These are phyloP conservation scores for Sanghuangporus sanghuang DNA, from an alignment of 1,284 basidiomycete genomes.

Conservation along the genomic window DNA sequence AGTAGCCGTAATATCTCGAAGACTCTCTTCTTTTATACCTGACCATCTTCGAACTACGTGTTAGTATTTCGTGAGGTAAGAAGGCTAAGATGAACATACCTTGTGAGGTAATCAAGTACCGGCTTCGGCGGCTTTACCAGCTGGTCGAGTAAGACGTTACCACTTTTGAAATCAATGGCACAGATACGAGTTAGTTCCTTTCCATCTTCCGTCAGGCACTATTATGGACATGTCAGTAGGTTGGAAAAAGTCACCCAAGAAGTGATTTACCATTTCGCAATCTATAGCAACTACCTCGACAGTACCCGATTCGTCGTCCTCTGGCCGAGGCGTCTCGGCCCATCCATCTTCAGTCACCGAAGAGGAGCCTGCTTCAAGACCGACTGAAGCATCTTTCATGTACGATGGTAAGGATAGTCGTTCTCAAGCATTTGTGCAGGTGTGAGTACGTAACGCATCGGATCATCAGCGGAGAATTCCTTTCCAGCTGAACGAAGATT, in stretches of 20 bases:
- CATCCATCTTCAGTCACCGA: constrained; percentile 33
- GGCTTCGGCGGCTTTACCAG: constrained; percentile 82
- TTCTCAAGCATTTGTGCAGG: constrained; percentile 87
- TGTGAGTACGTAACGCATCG: constrained; percentile 55
- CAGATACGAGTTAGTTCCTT: constrained; percentile 84
- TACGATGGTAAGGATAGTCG: constrained; percentile 82
- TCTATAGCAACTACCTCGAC: constrained; percentile 65
- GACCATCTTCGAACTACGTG: constrained; percentile 60
- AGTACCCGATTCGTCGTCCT: constrained; percentile 32
- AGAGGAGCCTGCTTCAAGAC: constrained; percentile 38
- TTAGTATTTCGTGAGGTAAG: not conserved
- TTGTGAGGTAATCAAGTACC: constrained; percentile 83
- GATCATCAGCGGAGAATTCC: not conserved
- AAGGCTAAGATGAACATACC: constrained; percentile 36
- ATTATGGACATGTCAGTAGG: not conserved
- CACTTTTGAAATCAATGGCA: constrained; percentile 70
- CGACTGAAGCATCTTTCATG: constrained; percentile 55
- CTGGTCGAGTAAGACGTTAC: constrained; percentile 75
- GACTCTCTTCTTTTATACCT: constrained; percentile 76
- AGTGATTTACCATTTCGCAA: constrained; percentile 82
- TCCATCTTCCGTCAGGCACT: constrained; percentile 84
- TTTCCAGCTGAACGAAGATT: not conserved
- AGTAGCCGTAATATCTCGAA: constrained; percentile 67
- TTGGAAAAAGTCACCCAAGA: not conserved
- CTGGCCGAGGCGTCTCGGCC: constrained; percentile 66